Conservation (phyloP, 345 rosid genomes). For the Laguncularia racemosa region DNA sequence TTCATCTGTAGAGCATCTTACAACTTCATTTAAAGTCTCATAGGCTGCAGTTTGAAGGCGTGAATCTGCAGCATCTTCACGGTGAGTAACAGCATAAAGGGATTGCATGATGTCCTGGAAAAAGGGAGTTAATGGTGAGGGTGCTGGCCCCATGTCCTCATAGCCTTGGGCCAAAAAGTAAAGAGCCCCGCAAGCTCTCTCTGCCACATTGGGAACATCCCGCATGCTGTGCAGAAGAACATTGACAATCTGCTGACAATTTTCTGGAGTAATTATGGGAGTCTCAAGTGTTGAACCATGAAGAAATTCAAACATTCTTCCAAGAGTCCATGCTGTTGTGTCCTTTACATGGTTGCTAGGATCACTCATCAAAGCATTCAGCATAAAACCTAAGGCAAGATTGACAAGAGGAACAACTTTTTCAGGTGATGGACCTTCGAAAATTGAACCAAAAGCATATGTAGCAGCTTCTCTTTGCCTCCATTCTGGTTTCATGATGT, state of each 20-base stretch:
- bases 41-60: constrained; percentile 77
- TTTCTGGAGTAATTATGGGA: constrained; percentile 59
- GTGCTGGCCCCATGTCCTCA: constrained; percentile 59
- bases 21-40: constrained; percentile 89
- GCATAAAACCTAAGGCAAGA: constrained; percentile 73
- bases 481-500: constrained; percentile 74
- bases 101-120: constrained; percentile 54
- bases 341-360: constrained; percentile 88
- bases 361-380: constrained; percentile 61
- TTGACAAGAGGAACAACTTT: constrained; percentile 75
- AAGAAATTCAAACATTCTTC: constrained; percentile 86
- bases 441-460: constrained; percentile 87
- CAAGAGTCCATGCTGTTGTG: constrained; percentile 92
- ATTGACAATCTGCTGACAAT: constrained; percentile 45
- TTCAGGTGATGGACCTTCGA: constrained; percentile 79
- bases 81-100: constrained; percentile 67
- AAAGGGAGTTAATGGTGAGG: constrained; percentile 64
- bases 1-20: constrained; percentile 69
- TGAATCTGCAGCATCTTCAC: constrained; percentile 59
- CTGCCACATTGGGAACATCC: constrained; percentile 82
- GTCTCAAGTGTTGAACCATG: constrained; percentile 65
- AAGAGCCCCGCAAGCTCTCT: constrained; percentile 90
- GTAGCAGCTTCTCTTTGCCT: constrained; percentile 90
- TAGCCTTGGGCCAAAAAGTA: constrained; percentile 94
- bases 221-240: constrained; percentile 69